phyloP scores from a whole-genome alignment of 768 basidiomycete species.

The Boletus rubescentipes region DNA sequence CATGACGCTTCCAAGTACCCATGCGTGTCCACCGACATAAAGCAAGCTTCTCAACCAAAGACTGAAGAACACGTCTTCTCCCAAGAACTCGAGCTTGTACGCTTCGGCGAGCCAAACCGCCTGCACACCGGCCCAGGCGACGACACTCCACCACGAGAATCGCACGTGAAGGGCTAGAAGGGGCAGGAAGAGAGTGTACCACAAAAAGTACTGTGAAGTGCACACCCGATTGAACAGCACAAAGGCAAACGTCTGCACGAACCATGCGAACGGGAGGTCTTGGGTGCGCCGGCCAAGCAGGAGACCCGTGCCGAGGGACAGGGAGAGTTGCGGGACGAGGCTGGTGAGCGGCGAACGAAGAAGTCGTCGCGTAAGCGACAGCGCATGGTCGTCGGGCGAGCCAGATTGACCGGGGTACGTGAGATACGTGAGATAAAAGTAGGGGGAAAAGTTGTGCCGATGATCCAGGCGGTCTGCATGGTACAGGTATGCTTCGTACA shows the following conservation, averaged over 20 bases:
- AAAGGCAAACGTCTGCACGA: conserved; percentile 86
- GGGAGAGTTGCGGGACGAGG: conserved; percentile 79
- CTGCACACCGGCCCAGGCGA: conserved; percentile 76
- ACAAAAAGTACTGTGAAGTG: conserved; percentile 97
- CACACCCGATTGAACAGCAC: conserved; percentile 99
- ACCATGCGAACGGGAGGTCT: conserved; percentile 82
- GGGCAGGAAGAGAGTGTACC: conserved; percentile 91
- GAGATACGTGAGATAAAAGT: conserved; percentile 94
- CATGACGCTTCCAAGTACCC: conserved; percentile 74
- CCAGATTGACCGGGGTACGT: conserved; percentile 54
- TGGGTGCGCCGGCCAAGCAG: conserved; percentile 55
- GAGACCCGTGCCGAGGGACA: conserved; percentile 74
- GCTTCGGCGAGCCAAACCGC: conserved; percentile 90
- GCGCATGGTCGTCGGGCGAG: conserved; percentile 9
- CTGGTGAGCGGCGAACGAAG: conserved; percentile 74
- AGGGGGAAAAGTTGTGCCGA: conserved; percentile 97
- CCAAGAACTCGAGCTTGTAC: conserved; percentile 87
- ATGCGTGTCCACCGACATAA: conserved; percentile 75
- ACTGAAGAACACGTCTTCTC: conserved; percentile 63
- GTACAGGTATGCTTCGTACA: conserved; percentile 91
- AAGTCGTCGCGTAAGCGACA: conserved; percentile 41
- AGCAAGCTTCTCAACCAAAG: conserved; percentile 79
- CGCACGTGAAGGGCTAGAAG: conserved; percentile 69
- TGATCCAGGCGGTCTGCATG: conserved; percentile 91
- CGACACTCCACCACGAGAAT: conserved; percentile 47